A percentile compares a stretch with the other conserved stretches of the same genome.
Evolutionary conservation across 208 protist genomes (phyloP).

Genomic region (Leishmania tropica): DNA sequence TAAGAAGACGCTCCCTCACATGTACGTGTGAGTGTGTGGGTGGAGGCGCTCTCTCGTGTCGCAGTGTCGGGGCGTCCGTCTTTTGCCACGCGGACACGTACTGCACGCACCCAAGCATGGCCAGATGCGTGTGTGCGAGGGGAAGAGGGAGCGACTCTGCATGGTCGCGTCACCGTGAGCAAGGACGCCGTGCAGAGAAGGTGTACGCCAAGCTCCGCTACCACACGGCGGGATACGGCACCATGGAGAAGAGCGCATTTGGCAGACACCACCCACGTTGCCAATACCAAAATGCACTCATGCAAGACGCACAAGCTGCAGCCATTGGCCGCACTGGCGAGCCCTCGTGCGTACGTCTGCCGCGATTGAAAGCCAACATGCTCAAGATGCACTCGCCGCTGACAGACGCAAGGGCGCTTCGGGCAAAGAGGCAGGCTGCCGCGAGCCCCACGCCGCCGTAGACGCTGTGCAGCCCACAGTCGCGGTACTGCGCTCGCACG

Average conservation of each 20-base stretch:
- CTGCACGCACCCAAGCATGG: background rate
- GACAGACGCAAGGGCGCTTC: constrained; percentile 55
- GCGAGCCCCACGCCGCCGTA: constrained; percentile 77
- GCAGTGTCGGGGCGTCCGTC: background rate
- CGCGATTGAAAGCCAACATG: background rate
- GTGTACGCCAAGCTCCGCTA: background rate
- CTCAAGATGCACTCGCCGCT: constrained; percentile 48
- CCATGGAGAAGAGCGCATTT: background rate
- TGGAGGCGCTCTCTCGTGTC: background rate
- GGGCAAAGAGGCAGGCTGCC: constrained; percentile 68
- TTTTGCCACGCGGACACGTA: background rate
- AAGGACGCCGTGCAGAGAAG: background rate
- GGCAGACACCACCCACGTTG: background rate
- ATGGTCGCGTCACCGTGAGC: background rate
- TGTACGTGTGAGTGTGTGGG: background rate
- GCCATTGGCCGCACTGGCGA: background rate
- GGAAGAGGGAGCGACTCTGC: background rate
- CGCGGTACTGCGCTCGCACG: constrained; percentile 48
- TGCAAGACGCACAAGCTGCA: background rate
- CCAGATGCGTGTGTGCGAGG: background rate
- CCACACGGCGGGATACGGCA: background rate
- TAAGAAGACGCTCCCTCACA: background rate
- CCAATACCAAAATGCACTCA: background rate
- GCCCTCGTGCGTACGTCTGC: background rate
- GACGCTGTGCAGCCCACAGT: constrained; percentile 49